phyloP scores from a whole-genome alignment of 2,329 filamentous ascomycete species.

The Lasiodiplodia sp. region DNA sequence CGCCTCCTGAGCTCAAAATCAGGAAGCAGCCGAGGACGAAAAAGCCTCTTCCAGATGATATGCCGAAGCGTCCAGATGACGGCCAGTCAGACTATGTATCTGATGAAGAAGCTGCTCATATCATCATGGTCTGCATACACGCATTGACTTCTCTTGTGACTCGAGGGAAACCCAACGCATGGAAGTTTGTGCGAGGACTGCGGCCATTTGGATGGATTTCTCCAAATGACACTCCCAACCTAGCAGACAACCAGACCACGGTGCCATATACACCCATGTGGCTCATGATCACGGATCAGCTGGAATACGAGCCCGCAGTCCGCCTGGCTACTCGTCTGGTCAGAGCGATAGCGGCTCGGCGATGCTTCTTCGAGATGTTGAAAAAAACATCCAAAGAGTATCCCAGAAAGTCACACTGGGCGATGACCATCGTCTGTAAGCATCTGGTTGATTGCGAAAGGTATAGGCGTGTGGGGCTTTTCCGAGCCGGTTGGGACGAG shows the following conservation, averaged over 20 bases:
- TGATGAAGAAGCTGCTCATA: constrained; percentile 48
- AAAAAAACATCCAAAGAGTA: constrained; percentile 34
- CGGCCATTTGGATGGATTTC: constrained; percentile 20
- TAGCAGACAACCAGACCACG: constrained; percentile 15
- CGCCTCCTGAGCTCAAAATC: constrained; percentile 43
- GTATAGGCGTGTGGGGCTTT: constrained; percentile 9
- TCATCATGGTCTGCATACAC: constrained; percentile 51
- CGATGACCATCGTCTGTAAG: constrained; percentile 17
- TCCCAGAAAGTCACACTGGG: neutral
- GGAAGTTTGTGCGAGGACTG: constrained; percentile 29
- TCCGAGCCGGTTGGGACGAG: constrained; percentile 15
- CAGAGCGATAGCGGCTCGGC: constrained; percentile 57
- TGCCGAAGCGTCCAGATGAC: neutral
- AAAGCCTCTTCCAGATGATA: neutral
- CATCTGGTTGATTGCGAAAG: constrained; percentile 22
- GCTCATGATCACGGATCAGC: constrained; percentile 47
- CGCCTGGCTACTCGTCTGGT: constrained; percentile 59
- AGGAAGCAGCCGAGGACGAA: neutral
- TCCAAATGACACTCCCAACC: constrained; percentile 16
- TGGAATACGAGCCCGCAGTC: constrained; percentile 61
- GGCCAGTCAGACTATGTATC: constrained; percentile 14
- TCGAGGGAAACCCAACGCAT: constrained; percentile 32
- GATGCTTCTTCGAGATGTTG: constrained; percentile 58
- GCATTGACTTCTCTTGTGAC: constrained; percentile 47
- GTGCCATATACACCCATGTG: constrained; percentile 21